phyloP scores from a whole-genome alignment of 2,329 filamentous ascomycete genomes.

The Alternaria angustiovoidea region DNA sequence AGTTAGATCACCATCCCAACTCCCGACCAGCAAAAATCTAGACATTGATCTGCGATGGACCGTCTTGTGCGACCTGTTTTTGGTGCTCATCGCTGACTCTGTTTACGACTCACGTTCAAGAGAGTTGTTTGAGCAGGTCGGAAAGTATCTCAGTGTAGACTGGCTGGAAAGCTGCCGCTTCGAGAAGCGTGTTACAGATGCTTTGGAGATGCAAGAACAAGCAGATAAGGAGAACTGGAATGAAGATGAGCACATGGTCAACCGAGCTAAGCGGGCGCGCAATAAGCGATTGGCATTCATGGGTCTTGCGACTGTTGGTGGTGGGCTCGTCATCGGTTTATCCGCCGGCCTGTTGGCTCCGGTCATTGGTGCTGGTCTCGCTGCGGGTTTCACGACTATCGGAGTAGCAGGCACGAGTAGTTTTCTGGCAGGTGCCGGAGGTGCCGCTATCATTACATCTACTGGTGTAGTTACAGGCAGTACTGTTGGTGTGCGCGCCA shows the following conservation, averaged over 20 bases:
- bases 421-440: conserved; percentile 90
- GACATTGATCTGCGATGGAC: conserved; percentile 98
- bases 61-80: conserved; percentile 91
- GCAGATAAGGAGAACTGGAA: conserved; percentile 98
- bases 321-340: conserved; percentile 91
- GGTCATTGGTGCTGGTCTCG: conserved; percentile 91
- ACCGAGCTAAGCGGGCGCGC: conserved; percentile 78
- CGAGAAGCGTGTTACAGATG: conserved; percentile 95
- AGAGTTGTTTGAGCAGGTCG: conserved; percentile 82
- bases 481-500: conserved; percentile 84
- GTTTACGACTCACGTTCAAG: conserved; percentile 90
- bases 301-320: conserved; percentile 95
- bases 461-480: conserved; percentile 85
- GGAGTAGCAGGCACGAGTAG: conserved; percentile 87
- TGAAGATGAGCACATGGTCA: conserved; percentile 92
- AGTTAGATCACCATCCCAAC: conserved; percentile 81
- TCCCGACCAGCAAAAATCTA: conserved; percentile 82
- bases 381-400: conserved; percentile 93
- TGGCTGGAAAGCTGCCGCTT: conserved; percentile 97
- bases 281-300: conserved; percentile 91
- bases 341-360: conserved; percentile 92
- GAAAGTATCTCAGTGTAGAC: conserved; percentile 77
- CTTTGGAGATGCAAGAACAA: conserved; percentile 95
- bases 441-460: conserved; percentile 92
- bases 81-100: conserved; percentile 95